phyloP scores from a whole-genome alignment of 1,139 yeast species.

The Geotrichum candidum region DNA sequence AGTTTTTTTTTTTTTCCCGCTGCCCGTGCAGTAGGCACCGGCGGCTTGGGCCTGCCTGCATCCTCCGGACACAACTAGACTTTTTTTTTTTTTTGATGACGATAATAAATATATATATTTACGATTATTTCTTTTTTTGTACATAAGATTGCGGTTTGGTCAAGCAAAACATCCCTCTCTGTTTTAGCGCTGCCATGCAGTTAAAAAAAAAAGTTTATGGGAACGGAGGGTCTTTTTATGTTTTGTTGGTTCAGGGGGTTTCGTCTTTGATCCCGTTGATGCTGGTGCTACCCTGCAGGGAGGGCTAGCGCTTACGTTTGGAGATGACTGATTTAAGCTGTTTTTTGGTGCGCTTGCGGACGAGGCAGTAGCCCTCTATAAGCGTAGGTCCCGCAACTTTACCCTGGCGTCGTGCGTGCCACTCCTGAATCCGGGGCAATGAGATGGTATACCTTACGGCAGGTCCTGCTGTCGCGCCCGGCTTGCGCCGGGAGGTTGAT shows the following conservation, averaged over 20 bases:
- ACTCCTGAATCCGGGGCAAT: not conserved
- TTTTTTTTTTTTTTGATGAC: not conserved
- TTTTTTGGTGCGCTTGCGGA: slow-evolving; percentile 1
- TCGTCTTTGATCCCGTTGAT: no score
- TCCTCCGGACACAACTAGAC: not conserved
- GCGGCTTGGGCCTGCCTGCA: not conserved
- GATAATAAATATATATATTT: not conserved
- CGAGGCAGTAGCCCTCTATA: slow-evolving; percentile 14
- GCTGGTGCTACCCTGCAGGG: no score
- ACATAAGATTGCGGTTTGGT: no score
- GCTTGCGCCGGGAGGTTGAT: not conserved
- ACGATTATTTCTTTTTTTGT: not conserved
- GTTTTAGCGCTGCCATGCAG: not conserved
- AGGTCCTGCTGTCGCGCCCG: not conserved
- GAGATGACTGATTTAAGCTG: not conserved
- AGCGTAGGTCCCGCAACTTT: slow-evolving; percentile 11
- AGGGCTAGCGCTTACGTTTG: not conserved
- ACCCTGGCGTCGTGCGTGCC: slow-evolving; percentile 5
- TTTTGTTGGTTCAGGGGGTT: not conserved
- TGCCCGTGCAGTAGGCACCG: no score
- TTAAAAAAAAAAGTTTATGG: not conserved
- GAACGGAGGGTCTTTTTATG: not conserved
- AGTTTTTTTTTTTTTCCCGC: no score
- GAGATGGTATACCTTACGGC: slow-evolving; percentile 1
- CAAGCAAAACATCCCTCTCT: no score